phyloP scores from a whole-genome alignment of 371 early-diverging fungal species.

The Mucor irregularis region DNA sequence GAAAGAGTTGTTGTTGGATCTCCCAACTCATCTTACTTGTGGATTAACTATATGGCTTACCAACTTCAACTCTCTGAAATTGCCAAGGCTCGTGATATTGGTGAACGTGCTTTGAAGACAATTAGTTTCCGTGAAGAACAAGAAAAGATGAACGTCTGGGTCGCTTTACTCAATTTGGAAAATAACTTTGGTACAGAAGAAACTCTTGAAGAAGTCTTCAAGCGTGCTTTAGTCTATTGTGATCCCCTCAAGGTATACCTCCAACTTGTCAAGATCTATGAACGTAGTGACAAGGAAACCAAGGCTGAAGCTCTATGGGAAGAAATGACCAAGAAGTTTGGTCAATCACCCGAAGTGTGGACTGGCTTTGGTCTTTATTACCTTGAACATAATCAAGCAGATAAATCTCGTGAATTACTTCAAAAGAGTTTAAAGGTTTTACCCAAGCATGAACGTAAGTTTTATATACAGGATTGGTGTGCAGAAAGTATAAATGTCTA shows the following conservation, averaged over 20 bases:
- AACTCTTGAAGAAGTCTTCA: slow-evolving; percentile 75
- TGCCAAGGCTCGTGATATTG: slow-evolving; percentile 88
- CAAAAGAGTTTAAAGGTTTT: slow-evolving; percentile 77
- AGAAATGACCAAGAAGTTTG: slow-evolving; percentile 83
- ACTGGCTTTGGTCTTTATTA: slow-evolving; percentile 77
- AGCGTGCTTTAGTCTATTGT: slow-evolving; percentile 78
- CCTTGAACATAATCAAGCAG: slow-evolving; percentile 68
- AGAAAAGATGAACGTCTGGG: slow-evolving; percentile 95
- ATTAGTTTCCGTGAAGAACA: slow-evolving; percentile 91
- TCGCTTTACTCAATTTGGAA: slow-evolving; percentile 93
- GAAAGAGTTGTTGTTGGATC: slow-evolving; percentile 91
- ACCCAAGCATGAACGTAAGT: slow-evolving; percentile 93
- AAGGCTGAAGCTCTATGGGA: slow-evolving; percentile 76
- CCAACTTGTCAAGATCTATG: slow-evolving; percentile 87
- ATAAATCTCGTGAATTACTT: slow-evolving; percentile 78
- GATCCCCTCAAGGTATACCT: slow-evolving; percentile 88
- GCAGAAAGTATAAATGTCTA: slow-evolving; percentile 37
- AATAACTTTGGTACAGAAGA: slow-evolving; percentile 87
- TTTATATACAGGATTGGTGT: too few species aligned
- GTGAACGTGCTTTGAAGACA: slow-evolving; percentile 91
- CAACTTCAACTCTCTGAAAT: slow-evolving; percentile 89
- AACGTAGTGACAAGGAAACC: slow-evolving; percentile 76
- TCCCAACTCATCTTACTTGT: slow-evolving; percentile 93
- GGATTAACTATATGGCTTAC: slow-evolving; percentile 99
- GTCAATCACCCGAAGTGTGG: slow-evolving; percentile 90